Base-by-base conservation (phyloP, 2,329 filamentous ascomycete genomes). In the Aspergillus bombycis region DNA sequence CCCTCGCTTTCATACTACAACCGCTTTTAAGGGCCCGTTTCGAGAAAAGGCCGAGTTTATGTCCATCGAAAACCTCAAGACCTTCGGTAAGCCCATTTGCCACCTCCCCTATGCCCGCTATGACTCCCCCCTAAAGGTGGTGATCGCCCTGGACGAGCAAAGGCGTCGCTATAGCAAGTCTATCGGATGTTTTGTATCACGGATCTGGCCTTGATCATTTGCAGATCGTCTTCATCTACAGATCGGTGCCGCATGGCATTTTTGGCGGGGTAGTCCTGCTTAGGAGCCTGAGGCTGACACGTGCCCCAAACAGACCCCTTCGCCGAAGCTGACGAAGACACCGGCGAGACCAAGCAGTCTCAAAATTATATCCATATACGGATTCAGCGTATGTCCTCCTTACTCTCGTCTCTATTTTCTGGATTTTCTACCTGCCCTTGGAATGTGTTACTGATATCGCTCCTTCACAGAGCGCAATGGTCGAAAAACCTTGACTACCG, bases 281-380 rank as follows among this genome's bases (percentile, higher is more conserved):
- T 67, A 68, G 57, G 52, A 64, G 67, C 67, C 68, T 70, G 60
- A 73, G 66, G 71, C 75, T 78, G 70, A 78, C 75, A 73, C 66
- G 58, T 69, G 64, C 63, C 67, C 65, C 67, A 65, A 65, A 74
- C 79, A 97, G 95, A 99, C 91, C 95, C 95, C 91, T 99, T 99
- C 93, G 95, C 95, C 91, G 95, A 98, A 92, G 95, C 94, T 89
- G 95, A 97, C 92, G 94, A 97, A 90, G 94, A 96, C 83, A 93
- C 91, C 82, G 94, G 93, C 87, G 92, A 96, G 85, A 91, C 89
- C 81, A 95, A 95, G 85, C 91, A 95, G 87, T 89, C 91, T 81
- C 92, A 96, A 85, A 96, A 96, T 84, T 97, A 97, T 82, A 97
- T 98, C 82, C 95, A 98, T 85, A 98, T 99, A 83, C 94, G 95